Percentiles rank a stretch among this genome's conserved stretches.
Conservation (phyloP, 2,329 filamentous ascomycete species). For the Pyrenophora tritici-repentis region DNA sequence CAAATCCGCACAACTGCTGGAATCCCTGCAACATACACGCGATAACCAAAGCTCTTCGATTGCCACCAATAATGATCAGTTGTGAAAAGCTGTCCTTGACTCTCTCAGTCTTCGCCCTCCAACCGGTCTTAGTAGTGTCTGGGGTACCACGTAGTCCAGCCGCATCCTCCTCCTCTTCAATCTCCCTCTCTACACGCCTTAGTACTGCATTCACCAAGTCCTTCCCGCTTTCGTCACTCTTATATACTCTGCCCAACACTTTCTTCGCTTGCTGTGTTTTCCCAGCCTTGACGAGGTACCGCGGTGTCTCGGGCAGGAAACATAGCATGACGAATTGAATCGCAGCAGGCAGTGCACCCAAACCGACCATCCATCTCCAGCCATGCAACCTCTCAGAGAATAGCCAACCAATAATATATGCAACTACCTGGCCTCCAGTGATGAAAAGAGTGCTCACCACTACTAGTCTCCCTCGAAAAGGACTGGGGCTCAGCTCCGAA, state of each 20-base stretch:
- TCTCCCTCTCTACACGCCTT: slow-evolving; percentile 72
- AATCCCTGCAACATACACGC: slow-evolving; percentile 85
- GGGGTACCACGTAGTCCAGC: slow-evolving; percentile 44
- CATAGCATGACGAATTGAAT: slow-evolving; percentile 71
- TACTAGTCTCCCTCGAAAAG: slow-evolving; percentile 76
- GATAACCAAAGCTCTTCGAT: slow-evolving; percentile 77
- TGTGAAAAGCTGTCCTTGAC: slow-evolving; percentile 62
- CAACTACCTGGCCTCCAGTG: slow-evolving; percentile 85
- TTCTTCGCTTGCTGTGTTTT: slow-evolving; percentile 64
- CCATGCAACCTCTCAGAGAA: slow-evolving; percentile 63
- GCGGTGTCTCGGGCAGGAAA: slow-evolving; percentile 83
- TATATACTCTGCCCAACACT: slow-evolving; percentile 69
- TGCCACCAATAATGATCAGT: slow-evolving; percentile 51
- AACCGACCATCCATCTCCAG: slow-evolving; percentile 91
- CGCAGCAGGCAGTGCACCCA: slow-evolving; percentile 77
- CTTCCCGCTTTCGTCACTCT: slow-evolving; percentile 37
- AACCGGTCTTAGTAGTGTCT: slow-evolving; percentile 35
- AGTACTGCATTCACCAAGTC: slow-evolving; percentile 65
- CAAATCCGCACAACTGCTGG: slow-evolving; percentile 77
- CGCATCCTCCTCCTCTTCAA: slow-evolving; percentile 68
- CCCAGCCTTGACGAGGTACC: slow-evolving; percentile 77
- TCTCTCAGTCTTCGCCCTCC: slow-evolving; percentile 49
- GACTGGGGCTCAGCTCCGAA: slow-evolving; percentile 78
- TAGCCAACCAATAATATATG: slow-evolving; percentile 81
- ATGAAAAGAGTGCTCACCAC: slow-evolving; percentile 83